phyloP scores from a whole-genome alignment of 1,284 basidiomycete genomes.

The Taiwanofungus camphoratus region DNA sequence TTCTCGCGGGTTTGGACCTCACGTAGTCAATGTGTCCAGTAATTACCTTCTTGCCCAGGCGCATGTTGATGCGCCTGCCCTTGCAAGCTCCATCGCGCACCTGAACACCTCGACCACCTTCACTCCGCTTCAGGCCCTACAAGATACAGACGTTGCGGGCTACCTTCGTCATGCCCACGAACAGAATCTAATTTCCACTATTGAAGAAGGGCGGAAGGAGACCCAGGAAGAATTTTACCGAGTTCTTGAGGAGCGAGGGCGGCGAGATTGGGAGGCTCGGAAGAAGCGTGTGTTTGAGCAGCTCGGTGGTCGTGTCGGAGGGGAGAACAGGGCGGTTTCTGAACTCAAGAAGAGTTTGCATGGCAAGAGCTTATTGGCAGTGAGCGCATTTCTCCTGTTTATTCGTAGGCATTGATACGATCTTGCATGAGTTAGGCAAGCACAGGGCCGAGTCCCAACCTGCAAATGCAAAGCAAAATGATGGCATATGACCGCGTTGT shows the following conservation, averaged over 20 bases:
- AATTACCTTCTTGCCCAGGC: conserved; percentile 87
- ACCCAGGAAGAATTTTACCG: conserved; percentile 85
- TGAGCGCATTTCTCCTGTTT: conserved; percentile 27
- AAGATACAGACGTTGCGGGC: conserved; percentile 86
- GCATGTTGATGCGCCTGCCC: conserved; percentile 79
- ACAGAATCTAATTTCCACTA: conserved; percentile 89
- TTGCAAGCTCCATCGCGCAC: conserved; percentile 76
- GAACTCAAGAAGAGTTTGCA: conserved; percentile 59
- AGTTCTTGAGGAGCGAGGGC: conserved; percentile 69
- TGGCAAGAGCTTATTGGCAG: conserved; percentile 48
- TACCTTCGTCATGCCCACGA: conserved; percentile 90
- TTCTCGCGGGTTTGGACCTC: neutral
- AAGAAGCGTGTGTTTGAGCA: conserved; percentile 91
- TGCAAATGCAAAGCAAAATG: conserved; percentile 90
- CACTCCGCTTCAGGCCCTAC: conserved; percentile 81
- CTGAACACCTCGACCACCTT: conserved; percentile 84
- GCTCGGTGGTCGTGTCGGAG: conserved; percentile 61
- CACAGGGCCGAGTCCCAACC: conserved; percentile 48
- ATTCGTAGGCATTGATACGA: neutral
- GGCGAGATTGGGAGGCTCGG: conserved; percentile 84
- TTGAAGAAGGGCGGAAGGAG: conserved; percentile 84
- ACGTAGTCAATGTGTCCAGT: conserved; percentile 29
- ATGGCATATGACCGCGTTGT: conserved; percentile 89
- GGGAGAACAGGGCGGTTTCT: conserved; percentile 45
- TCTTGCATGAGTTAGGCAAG: conserved; percentile 33